These are phyloP conservation scores for Plasmodium vivax DNA, from an alignment of 169 alveolate genomes.

Conservation along the genomic window DNA sequence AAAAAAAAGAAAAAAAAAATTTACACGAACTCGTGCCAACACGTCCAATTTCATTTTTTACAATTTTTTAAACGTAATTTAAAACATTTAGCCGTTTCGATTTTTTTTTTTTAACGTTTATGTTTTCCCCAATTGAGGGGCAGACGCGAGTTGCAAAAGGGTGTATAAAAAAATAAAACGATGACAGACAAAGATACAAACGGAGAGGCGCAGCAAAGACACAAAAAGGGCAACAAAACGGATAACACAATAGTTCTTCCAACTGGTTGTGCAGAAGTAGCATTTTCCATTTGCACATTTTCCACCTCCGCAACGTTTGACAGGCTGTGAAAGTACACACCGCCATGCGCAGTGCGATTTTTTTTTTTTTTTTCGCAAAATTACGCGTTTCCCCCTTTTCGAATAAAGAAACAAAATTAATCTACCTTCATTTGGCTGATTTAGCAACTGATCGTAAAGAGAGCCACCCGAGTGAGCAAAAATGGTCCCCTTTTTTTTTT, in stretches of 20 bases:
- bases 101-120: not conserved
- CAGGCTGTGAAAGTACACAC: not conserved
- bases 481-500: not conserved
- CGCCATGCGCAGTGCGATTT: not conserved
- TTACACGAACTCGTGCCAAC: not conserved
- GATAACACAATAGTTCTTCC: not conserved
- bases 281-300: not conserved
- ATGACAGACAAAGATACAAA: not conserved
- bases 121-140: not conserved
- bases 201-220: not conserved
- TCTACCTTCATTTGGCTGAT: not conserved
- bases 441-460: not conserved
- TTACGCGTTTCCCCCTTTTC: not conserved
- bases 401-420: not conserved
- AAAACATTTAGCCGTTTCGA: not conserved
- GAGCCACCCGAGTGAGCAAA: not conserved
- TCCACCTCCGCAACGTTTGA: not conserved
- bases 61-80: not conserved
- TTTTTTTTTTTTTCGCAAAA: not conserved
- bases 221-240: not conserved
- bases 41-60: not conserved
- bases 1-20: not conserved
- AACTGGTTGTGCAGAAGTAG: not conserved
- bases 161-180: not conserved
- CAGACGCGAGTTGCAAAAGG: not conserved